A percentile compares a stretch with the other conserved stretches of the same genome.
phyloP scores from a whole-genome alignment of 352 stramenopile species.

The Phytophthora palmivora region DNA sequence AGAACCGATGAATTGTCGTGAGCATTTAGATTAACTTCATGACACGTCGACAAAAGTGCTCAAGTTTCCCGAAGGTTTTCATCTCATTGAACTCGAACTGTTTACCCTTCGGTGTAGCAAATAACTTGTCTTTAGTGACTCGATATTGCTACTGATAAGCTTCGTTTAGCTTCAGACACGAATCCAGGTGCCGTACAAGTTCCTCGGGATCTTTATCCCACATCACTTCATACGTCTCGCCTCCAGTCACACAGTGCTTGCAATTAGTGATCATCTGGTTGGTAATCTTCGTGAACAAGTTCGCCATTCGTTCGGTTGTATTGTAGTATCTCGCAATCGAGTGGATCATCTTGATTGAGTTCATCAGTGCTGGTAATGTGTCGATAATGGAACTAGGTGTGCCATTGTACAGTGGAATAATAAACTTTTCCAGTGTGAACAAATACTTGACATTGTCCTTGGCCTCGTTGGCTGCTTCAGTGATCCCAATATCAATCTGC shows the following conservation, averaged over 20 bases:
- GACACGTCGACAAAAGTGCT: conserved; percentile 97
- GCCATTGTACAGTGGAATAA: conserved; percentile 90
- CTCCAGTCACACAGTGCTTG: conserved; percentile 94
- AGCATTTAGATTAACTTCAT: conserved; percentile 99
- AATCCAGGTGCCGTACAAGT: conserved; percentile 95
- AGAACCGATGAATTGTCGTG: conserved; percentile 98
- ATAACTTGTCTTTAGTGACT: conserved; percentile 97
- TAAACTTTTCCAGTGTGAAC: conserved; percentile 98
- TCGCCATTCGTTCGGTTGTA: conserved; percentile 97
- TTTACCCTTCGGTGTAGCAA: conserved; percentile 95
- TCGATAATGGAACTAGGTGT: conserved; percentile 98
- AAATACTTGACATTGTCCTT: conserved; percentile 99
- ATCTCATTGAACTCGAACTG: conserved; percentile 99
- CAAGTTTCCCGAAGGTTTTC: conserved; percentile 99
- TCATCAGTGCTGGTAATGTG: conserved; percentile 97
- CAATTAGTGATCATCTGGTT: conserved; percentile 99
- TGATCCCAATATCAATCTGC: conserved; percentile 98
- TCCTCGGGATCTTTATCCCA: conserved; percentile 96
- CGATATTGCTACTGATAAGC: conserved; percentile 99
- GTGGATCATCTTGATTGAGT: conserved; percentile 99
- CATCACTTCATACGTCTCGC: conserved; percentile 90
- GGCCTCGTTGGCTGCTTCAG: conserved; percentile 97
- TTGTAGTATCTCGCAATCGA: conserved; percentile 99
- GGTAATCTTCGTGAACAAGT: conserved; percentile 98
- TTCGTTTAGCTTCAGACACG: conserved; percentile 98